phyloP scores from a whole-genome alignment of 2,329 filamentous ascomycete genomes.

The Colletotrichum echinochloae region DNA sequence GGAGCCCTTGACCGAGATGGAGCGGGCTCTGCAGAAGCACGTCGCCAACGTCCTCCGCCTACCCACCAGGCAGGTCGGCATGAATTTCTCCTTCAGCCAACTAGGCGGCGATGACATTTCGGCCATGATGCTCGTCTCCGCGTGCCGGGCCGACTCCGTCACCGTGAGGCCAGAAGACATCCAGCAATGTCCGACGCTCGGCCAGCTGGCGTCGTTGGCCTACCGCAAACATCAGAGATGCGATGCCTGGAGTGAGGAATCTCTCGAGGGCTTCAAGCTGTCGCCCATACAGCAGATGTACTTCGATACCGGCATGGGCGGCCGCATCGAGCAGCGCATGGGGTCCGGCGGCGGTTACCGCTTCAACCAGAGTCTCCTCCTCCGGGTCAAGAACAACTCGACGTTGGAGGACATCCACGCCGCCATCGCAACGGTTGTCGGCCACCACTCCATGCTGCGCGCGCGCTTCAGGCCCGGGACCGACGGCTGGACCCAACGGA shows the following conservation, averaged over 20 bases:
- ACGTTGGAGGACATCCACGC: slow-evolving; percentile 59
- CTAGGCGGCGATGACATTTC: slow-evolving; percentile 56
- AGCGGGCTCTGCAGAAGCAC: slow-evolving; percentile 53
- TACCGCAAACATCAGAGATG: slow-evolving; percentile 48
- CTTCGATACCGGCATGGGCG: slow-evolving; percentile 61
- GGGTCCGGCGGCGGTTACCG: slow-evolving; percentile 54
- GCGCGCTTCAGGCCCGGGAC: slow-evolving; percentile 56
- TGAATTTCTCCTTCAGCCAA: slow-evolving; percentile 56
- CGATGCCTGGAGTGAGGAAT: slow-evolving; percentile 50
- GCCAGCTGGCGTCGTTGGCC: slow-evolving; percentile 54
- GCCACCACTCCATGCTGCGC: slow-evolving; percentile 64
- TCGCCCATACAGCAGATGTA: slow-evolving; percentile 67
- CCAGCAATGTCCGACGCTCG: slow-evolving; percentile 52
- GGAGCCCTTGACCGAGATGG: slow-evolving; percentile 52
- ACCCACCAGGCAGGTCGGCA: slow-evolving; percentile 54
- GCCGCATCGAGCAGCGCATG: slow-evolving; percentile 47
- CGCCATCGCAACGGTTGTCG: slow-evolving; percentile 61
- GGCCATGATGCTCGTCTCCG: slow-evolving; percentile 54
- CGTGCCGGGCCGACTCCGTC: slow-evolving; percentile 54
- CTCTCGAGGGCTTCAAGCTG: slow-evolving; percentile 57
- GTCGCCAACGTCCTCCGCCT: slow-evolving; percentile 55
- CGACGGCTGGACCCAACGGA: slow-evolving; percentile 60
- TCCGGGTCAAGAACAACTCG: slow-evolving; percentile 57
- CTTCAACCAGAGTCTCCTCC: slow-evolving; percentile 64
- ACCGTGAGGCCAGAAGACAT: slow-evolving; percentile 52